A percentile compares a stretch with the other conserved stretches of the same genome.
These are phyloP conservation scores for Cubamyces lactineus DNA, from an alignment of 768 basidiomycete genomes.

Conservation along the genomic window DNA sequence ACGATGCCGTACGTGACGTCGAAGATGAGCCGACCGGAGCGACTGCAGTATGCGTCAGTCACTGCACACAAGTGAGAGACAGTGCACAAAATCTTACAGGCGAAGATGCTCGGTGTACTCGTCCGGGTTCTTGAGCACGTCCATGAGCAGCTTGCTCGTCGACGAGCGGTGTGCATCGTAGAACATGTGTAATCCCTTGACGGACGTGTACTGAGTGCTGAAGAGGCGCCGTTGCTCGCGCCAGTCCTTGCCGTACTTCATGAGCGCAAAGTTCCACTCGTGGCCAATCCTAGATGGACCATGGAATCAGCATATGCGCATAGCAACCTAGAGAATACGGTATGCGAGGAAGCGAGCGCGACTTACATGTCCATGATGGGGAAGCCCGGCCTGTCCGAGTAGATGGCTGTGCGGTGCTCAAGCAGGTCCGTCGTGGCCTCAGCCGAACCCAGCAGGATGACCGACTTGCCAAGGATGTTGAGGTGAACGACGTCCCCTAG, in stretches of 20 bases:
- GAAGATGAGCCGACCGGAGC: slow-evolving; percentile 26
- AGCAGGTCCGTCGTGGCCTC: no score
- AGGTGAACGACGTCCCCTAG: no score
- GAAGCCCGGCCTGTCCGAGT: slow-evolving; percentile 19
- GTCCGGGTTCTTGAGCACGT: slow-evolving; percentile 12
- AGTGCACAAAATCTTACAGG: background rate
- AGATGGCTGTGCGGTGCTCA: slow-evolving; percentile 29
- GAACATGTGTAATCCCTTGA: background rate
- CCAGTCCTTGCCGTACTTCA: slow-evolving; percentile 14
- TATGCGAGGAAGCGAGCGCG: no score
- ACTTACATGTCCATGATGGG: slow-evolving; percentile 31
- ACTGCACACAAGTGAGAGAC: background rate
- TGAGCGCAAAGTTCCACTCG: slow-evolving; percentile 13
- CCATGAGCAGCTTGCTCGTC: background rate
- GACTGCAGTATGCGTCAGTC: background rate
- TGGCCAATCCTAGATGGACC: slow-evolving; percentile 3
- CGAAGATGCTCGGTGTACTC: slow-evolving; percentile 9
- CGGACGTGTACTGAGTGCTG: slow-evolving; percentile 2
- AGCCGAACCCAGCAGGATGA: no score
- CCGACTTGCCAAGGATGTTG: no score
- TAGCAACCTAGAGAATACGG: no score
- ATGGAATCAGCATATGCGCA: no score
- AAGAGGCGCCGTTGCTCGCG: slow-evolving; percentile 2
- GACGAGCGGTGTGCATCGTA: slow-evolving; percentile 1
- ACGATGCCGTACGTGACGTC: slow-evolving; percentile 35